Base-by-base conservation (phyloP, 768 basidiomycete species). In the Pholiota conissans region DNA sequence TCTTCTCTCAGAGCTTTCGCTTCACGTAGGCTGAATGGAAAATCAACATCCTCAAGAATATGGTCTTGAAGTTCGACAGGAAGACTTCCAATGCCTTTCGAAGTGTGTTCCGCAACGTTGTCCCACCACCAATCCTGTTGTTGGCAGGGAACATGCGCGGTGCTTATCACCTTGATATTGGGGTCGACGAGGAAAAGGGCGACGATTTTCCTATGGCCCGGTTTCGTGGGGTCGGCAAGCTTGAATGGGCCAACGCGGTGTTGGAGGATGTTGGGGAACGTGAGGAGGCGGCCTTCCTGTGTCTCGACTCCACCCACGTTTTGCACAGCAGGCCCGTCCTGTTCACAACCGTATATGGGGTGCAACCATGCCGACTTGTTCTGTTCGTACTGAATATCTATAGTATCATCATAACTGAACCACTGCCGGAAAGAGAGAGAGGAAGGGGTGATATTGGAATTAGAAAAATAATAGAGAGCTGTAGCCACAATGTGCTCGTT, bases 141-240 rank as follows among this genome's bases (percentile, higher is more conserved):
- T 56, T 73, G 74, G 39, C 68, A 69, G 1, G 71, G 71, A 5
- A 73, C 66, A 46, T 71, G 57, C 24, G 67, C 67, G 1, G 71
- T 68, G 30, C 69, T 72, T 29, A 68, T 64, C 16, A 73, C 62
- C 30, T 57, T 64, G 30, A 69, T 56, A 28, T 69, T 63, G 2
- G 73, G 74, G 51, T 78, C 74, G 39, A 78, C 70, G 18, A 79
- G 72, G 66, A 76, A 78, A 20, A 80, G 70, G 2, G 73, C 74
- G 6, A 80, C 61, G 35, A 80, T 76, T 62, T 77, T 80, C 45
- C 77, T 70, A 55, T 77, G 70, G 2, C 77, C 79, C 5, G 75
- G 74, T 55, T 73, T 74, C 9, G 71, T 68, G 1, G 63, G 62
- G 58, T 80, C 75, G 7, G 55, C 61, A 10, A 79, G 71, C 45